Percentiles rank a stretch among this genome's conserved stretches.
Evolutionary conservation across 2,329 filamentous ascomycete species (phyloP).

Genomic region (Gaeumannomyces sp.): DNA sequence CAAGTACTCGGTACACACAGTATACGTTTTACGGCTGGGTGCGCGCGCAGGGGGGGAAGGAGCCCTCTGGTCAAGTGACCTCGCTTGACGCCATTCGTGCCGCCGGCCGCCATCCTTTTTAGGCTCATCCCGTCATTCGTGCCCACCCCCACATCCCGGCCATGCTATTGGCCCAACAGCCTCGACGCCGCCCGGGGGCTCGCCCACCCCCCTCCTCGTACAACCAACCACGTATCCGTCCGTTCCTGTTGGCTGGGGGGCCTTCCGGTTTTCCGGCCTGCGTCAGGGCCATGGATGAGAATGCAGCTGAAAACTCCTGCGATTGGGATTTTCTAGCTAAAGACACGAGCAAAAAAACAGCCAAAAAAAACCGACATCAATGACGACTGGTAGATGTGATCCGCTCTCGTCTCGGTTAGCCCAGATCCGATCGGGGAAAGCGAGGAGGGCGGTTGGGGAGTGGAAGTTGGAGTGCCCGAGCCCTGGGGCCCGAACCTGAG

Average conservation of each 20-base stretch:
- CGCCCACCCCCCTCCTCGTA: too few relatives aligned
- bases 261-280: neutral
- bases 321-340: neutral
- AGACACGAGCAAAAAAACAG: neutral
- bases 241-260: neutral
- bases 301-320: too few relatives aligned
- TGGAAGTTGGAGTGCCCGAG: too few relatives aligned
- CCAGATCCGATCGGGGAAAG: neutral
- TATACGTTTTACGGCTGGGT: neutral
- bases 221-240: neutral
- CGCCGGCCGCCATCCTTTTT: slow-evolving; percentile 7
- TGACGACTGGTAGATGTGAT: neutral
- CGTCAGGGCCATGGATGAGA: neutral
- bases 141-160: neutral
- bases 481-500: neutral
- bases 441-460: neutral
- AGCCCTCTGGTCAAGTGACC: neutral
- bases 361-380: too few relatives aligned
- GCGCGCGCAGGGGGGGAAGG: neutral
- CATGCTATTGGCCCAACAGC: neutral
- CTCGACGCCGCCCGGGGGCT: neutral
- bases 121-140: slow-evolving; percentile 8
- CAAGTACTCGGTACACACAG: neutral
- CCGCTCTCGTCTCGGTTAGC: neutral
- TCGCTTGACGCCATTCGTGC: slow-evolving; percentile 4